Base-by-base conservation (phyloP, 352 stramenopile species). In the Globisporangium nunn region DNA sequence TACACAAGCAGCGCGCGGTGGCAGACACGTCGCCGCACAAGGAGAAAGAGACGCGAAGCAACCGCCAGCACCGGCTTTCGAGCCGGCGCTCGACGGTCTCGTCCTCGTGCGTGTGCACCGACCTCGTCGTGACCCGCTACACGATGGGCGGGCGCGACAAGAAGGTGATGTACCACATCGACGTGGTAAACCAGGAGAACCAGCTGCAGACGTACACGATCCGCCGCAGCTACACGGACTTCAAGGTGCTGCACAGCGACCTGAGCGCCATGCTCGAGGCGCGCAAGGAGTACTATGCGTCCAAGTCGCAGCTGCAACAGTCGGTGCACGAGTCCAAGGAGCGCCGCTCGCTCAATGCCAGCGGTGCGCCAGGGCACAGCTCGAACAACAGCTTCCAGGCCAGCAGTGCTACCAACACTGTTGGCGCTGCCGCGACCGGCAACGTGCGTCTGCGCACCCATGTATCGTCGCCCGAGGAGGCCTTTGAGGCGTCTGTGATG, bases 101-200 rank as follows among this genome's bases (percentile, higher is more conserved):
- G 23, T 78, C 68, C 7, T 65, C 63, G 4, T 61, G 43, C n/a
- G 49, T 47, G 12, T 75, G 56, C 43, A 75, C 71, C 10, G 81
- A 91, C 44, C 73, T 91, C 49, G 74, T 86, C 56, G 71, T 91
- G 23, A 85, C 76, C 6, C 74, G 78, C 39, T 91, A 84, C 64
- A 88, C 78, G 40, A 84, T 87, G 53, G 64, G 70, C 18, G 81
- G 76, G 0, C 64, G 66, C 8, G 81, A 91, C 66, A 91, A 88
- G 70, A 83, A 79, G 41, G 84, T 91, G 54, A 90, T 94, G 84
- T 94, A 92, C 64, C 84, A 94, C 64, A 87, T 94, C 52, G 84
- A 94, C 63, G 78, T 94, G 43, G 72, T 87, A 45, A 69, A 80
- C 62, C 72, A 75, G 50, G 72, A 89, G 54, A 82, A 72, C 50